A percentile compares a stretch with the other conserved stretches of the same genome.
These are phyloP conservation scores for Stephania yunnanensis DNA, from an alignment of 164 flowering plant species.

Conservation along the genomic window DNA sequence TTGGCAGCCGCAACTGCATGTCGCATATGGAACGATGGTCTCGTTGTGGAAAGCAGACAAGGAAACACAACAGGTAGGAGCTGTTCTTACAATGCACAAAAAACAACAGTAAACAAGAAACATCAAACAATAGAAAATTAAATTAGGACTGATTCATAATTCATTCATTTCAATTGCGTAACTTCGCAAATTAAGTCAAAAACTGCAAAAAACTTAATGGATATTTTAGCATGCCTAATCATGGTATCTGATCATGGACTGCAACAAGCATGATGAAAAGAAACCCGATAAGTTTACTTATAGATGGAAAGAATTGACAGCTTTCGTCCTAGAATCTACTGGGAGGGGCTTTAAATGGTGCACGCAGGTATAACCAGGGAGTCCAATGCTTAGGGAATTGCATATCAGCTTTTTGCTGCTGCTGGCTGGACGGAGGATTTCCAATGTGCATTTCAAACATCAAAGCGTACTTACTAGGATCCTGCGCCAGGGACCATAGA, in stretches of 20 bases:
- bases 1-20: slow-evolving; percentile 69
- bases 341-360: slow-evolving; percentile 34
- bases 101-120: background rate
- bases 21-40: slow-evolving; percentile 50
- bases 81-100: slow-evolving; percentile 32
- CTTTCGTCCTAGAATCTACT: slow-evolving; percentile 39
- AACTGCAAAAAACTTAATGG: no score
- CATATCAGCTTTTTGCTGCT: background rate
- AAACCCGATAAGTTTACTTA: slow-evolving; percentile 33
- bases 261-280: background rate
- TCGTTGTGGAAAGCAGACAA: slow-evolving; percentile 61
- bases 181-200: background rate
- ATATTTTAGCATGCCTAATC: no score
- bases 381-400: slow-evolving; percentile 51
- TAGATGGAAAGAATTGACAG: slow-evolving; percentile 52
- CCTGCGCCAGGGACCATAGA: slow-evolving; percentile 50
- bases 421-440: background rate
- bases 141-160: background rate
- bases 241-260: no score
- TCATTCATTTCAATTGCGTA: background rate
- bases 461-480: slow-evolving; percentile 28
- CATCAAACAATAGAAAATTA: background rate
- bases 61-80: slow-evolving; percentile 75
- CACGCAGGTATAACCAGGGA: slow-evolving; percentile 66
- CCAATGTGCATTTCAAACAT: slow-evolving; percentile 50